phyloP scores from a whole-genome alignment of 2,329 filamentous ascomycete genomes.

The Claviceps sp. region DNA sequence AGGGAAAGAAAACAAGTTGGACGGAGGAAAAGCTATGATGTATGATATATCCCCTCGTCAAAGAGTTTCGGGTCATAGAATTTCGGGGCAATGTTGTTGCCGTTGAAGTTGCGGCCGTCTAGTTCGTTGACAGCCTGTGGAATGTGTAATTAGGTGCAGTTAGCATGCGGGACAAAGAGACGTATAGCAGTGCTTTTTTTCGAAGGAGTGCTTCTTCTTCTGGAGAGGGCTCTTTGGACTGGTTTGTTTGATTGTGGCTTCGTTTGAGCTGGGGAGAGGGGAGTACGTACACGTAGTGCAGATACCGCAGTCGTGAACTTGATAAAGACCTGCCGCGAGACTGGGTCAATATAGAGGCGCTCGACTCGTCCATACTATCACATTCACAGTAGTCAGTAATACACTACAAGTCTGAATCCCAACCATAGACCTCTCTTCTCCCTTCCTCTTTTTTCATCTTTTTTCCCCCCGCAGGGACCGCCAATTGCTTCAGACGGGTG shows the following conservation, averaged over 20 bases:
- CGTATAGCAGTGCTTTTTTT: not conserved
- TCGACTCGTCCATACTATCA: slow-evolving; percentile 71
- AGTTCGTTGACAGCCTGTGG: slow-evolving; percentile 77
- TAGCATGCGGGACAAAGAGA: not conserved
- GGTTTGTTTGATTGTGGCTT: not conserved
- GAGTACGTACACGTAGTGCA: slow-evolving; percentile 58
- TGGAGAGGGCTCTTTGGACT: not conserved
- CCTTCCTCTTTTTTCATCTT: not conserved
- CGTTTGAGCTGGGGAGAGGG: not conserved
- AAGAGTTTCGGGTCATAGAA: slow-evolving; percentile 80
- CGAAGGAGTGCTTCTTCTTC: too few relatives aligned
- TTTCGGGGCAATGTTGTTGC: slow-evolving; percentile 66
- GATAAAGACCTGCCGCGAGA: slow-evolving; percentile 65
- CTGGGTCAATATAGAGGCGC: slow-evolving; percentile 59
- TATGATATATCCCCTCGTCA: slow-evolving; percentile 46
- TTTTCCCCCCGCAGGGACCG: not conserved
- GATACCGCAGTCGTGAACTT: slow-evolving; percentile 81
- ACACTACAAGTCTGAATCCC: not conserved
- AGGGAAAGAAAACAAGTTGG: too few relatives aligned
- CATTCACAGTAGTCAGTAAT: too few relatives aligned
- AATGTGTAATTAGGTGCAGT: slow-evolving; percentile 23
- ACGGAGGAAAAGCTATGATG: not conserved
- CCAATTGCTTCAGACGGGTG: not conserved
- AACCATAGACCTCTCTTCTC: not conserved
- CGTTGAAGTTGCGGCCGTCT: slow-evolving; percentile 77